Percentiles rank a stretch among this genome's conserved stretches.
Evolutionary conservation across 768 basidiomycete species (phyloP).

Genomic region (Podaxis pistillaris): DNA sequence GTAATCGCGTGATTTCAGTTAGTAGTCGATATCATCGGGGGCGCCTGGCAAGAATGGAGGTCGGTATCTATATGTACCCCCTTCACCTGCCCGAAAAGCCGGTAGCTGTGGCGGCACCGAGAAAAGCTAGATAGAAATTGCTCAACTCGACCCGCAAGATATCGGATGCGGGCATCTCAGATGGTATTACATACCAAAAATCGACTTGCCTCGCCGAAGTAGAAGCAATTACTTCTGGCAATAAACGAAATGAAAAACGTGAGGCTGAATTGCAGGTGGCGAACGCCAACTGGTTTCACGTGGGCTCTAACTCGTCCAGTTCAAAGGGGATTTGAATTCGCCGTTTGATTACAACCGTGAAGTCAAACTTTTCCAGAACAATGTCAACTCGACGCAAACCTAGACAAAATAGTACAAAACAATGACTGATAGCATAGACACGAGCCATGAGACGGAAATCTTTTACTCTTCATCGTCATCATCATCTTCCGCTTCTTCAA

Average conservation of each 20-base stretch:
- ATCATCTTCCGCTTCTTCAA: conserved; percentile 85
- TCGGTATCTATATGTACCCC: background rate
- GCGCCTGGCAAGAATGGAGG: conserved; percentile 3
- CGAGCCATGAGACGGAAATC: background rate
- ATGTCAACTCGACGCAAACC: background rate
- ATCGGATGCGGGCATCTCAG: background rate
- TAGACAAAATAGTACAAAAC: background rate
- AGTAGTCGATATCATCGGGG: conserved; percentile 1
- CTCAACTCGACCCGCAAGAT: background rate
- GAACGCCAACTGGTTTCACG: too few relatives aligned
- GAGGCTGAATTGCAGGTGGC: too few relatives aligned
- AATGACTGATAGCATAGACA: background rate
- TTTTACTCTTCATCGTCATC: conserved; percentile 28
- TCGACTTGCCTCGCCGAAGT: too few relatives aligned
- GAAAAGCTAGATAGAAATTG: background rate
- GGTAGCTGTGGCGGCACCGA: conserved; percentile 6
- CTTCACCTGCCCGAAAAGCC: background rate
- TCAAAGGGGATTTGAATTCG: background rate
- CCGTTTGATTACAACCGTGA: background rate
- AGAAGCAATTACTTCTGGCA: too few relatives aligned
- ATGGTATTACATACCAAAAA: background rate
- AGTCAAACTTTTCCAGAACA: background rate
- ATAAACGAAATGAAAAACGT: too few relatives aligned
- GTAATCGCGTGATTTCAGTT: background rate
- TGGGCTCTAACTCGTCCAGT: too few relatives aligned